Evolutionary conservation across 768 basidiomycete species (phyloP).

Genomic region (Asterophora parasitica): DNA sequence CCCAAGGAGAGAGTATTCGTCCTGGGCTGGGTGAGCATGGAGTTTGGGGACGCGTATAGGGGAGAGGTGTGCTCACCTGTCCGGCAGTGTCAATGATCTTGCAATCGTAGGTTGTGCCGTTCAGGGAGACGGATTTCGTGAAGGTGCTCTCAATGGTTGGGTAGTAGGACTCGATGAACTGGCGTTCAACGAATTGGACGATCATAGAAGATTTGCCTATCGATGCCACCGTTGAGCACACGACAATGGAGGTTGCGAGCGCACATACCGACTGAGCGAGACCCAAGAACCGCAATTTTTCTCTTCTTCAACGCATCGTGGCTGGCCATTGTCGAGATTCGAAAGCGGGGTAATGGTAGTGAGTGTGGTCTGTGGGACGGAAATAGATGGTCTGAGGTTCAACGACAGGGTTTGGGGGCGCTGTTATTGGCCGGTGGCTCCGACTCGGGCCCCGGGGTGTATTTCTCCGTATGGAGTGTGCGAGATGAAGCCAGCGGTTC

Average conservation of each 20-base stretch:
- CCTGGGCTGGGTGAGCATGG: slow-evolving; percentile 39
- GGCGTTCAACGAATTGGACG: slow-evolving; percentile 80
- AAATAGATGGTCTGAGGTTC: slow-evolving; percentile 1
- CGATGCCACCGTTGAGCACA: slow-evolving; percentile 7
- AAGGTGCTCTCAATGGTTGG: slow-evolving; percentile 86
- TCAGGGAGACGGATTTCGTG: slow-evolving; percentile 69
- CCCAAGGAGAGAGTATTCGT: slow-evolving; percentile 87
- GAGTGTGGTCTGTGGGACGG: slow-evolving; percentile 26
- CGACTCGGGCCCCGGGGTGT: slow-evolving; percentile 12
- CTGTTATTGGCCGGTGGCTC: slow-evolving; percentile 8
- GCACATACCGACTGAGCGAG: slow-evolving; percentile 75
- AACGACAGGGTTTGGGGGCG: background rate
- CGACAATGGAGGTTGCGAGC: slow-evolving; percentile 15
- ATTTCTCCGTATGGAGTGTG: slow-evolving; percentile 6
- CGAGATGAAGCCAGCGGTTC: background rate
- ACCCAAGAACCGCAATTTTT: slow-evolving; percentile 81
- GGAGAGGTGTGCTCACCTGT: slow-evolving; percentile 51
- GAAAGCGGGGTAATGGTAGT: too few species aligned
- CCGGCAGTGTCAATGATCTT: slow-evolving; percentile 96
- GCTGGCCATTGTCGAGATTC: slow-evolving; percentile 21
- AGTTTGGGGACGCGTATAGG: slow-evolving; percentile 3
- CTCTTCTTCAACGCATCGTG: slow-evolving; percentile 51
- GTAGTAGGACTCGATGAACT: slow-evolving; percentile 85
- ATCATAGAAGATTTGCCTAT: slow-evolving; percentile 91
- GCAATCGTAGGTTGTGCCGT: slow-evolving; percentile 82